Conservation (phyloP, 2,329 filamentous ascomycete genomes). For the Verticillium alfalfae region DNA sequence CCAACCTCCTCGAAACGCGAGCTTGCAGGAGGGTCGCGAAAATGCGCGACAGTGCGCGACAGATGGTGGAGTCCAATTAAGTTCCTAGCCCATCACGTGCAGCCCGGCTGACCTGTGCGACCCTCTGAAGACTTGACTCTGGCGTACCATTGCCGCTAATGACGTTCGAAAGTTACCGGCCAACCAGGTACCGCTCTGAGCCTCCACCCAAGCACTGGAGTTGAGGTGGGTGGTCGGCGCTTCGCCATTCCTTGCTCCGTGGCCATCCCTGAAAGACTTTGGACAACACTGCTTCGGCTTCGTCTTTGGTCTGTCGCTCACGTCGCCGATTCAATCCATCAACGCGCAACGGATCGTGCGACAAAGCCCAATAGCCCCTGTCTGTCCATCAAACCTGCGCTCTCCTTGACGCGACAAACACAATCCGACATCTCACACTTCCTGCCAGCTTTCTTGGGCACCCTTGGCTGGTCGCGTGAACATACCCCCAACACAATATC, state of each 20-base stretch:
- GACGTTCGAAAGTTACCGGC: background rate
- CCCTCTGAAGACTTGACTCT: background rate
- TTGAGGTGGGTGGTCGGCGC: background rate
- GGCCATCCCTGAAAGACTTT: constrained; percentile 3
- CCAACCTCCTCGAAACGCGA: background rate
- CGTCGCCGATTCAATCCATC: background rate
- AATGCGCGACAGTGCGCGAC: background rate
- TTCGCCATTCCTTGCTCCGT: constrained; percentile 3
- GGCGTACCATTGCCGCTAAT: background rate
- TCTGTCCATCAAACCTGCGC: constrained; percentile 4
- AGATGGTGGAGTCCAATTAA: background rate
- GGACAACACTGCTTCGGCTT: constrained; percentile 2
- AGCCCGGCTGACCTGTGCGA: background rate
- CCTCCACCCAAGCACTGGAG: background rate
- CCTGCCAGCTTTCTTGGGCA: constrained; percentile 1
- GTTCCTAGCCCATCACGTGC: background rate
- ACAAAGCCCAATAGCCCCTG: background rate
- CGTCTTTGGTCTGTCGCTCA: background rate
- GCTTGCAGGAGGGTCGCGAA: background rate
- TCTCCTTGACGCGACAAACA: background rate
- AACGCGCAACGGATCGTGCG: background rate
- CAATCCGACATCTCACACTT: background rate
- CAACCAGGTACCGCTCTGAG: background rate
- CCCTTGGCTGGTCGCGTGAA: constrained; percentile 33
- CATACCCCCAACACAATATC: constrained; percentile 13